Evolutionary conservation across 1,284 basidiomycete species (phyloP), one percentile per base, ranked within the genome.

Genomic region (Xerocomus amazonicus): DNA sequence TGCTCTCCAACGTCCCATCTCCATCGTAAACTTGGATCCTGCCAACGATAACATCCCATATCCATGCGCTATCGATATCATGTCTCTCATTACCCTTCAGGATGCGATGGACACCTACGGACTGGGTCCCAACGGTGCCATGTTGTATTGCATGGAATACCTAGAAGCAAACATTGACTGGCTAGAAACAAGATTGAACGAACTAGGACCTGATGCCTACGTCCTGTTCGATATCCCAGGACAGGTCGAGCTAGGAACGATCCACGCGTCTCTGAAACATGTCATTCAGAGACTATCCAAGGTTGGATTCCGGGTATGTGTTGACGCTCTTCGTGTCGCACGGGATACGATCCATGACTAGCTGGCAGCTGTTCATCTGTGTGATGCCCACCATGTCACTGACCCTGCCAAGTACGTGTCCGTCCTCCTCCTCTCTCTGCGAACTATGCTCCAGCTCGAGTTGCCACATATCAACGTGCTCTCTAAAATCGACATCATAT

Each of bases 121-220:
- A 0, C 78, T 99, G 0, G 97, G 97, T 0, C 97, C 97, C 0
- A 99, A 99, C 59, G 97, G 97, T 6, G 96, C 85, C 3, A 94
- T 98, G 87, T 74, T 99, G 14, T 99, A 95, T 66, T 96, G 93
- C 67, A 90, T 98, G 78, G 97, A 99, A 67, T 98, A 98, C 67
- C 80, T 99, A 19, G 95, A 99, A 63, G 84, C 81, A 23, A 98
- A 99, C 69, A 82, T 89, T 59, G 95, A 98, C 68, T 99, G 97
- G 97, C 78, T 99, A 23, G 84, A 93, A 63, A 78, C 78, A 32
- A 70, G 83, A 41, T 70, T 98, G 59, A 78, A 78, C 49, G 80
- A 80, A 59, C 71, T 92, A 1, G 84, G 82, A 6, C 70, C 77
- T 39, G 86, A 90, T 49, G 77, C 83, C 42, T 98, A 97, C 70